phyloP scores from a whole-genome alignment of 1,284 basidiomycete genomes.

The Trichosporon ovoides region DNA sequence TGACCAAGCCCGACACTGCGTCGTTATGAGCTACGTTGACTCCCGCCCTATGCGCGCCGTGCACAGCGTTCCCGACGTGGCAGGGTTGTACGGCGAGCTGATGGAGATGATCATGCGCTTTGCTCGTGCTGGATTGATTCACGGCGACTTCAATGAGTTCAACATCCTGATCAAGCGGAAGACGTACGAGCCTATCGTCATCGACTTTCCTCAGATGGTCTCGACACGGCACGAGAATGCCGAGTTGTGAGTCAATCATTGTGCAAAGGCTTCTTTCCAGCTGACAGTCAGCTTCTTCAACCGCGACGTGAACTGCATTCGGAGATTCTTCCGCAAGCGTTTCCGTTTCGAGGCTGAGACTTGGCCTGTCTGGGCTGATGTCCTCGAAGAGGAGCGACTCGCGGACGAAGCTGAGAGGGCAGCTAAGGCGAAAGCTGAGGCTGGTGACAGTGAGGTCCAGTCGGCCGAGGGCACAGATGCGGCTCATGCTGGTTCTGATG shows the following conservation, averaged over 20 bases:
- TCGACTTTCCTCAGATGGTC: conserved; percentile 99
- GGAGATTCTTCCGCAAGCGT: conserved; percentile 83
- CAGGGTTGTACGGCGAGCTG: conserved; percentile 80
- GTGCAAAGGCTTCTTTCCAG: too few relatives aligned
- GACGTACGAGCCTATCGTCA: conserved; percentile 72
- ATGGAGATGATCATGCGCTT: conserved; percentile 97
- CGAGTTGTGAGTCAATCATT: conserved; percentile 67
- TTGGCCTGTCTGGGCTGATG: conserved; percentile 75
- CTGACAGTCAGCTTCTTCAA: conserved; percentile 79
- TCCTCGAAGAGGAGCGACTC: conserved; percentile 51
- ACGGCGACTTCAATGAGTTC: conserved; percentile 99
- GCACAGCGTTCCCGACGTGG: conserved; percentile 72
- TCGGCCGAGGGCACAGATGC: conserved; percentile 9
- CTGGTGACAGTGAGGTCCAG: conserved; percentile 10
- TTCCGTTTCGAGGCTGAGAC: conserved; percentile 88
- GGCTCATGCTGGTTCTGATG: conserved; percentile 2
- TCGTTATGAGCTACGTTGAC: conserved; percentile 94
- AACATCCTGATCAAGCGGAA: conserved; percentile 88
- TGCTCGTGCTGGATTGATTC: conserved; percentile 86
- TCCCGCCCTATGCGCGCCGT: conserved; percentile 96
- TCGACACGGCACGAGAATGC: conserved; percentile 95
- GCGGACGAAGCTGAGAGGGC: conserved; percentile 12
- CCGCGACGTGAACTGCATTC: conserved; percentile 93
- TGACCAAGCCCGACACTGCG: conserved; percentile 89
- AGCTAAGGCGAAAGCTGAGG: conserved; percentile 21